These are phyloP conservation scores for Arctium minus DNA, from an alignment of 129 eudicot species.

Conservation along the genomic window DNA sequence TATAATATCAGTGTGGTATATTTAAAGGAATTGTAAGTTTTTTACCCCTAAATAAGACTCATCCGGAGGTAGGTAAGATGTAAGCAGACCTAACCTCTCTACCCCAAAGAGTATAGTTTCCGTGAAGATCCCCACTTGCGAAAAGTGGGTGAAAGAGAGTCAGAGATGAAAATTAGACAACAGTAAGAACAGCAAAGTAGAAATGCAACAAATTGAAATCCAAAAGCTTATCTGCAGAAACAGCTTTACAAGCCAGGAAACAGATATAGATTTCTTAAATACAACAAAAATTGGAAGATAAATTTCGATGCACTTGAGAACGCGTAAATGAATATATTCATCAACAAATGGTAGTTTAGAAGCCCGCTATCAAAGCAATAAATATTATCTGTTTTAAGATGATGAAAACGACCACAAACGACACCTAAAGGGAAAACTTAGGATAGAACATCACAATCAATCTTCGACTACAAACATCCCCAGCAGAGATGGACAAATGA, in stretches of 20 bases:
- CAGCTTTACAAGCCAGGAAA: neutral
- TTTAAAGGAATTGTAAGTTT: no score
- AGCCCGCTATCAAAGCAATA: neutral
- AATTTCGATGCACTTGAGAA: neutral
- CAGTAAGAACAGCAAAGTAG: neutral
- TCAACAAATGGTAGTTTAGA: conserved; percentile 5
- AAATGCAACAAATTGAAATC: no score
- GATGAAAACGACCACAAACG: neutral
- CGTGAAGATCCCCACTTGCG: no score
- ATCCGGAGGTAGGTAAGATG: no score
- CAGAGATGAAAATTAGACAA: no score
- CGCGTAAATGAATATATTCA: neutral
- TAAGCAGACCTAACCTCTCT: no score
- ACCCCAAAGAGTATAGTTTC: no score
- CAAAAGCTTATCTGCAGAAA: no score
- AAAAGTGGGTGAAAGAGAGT: no score
- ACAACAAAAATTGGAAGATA: neutral
- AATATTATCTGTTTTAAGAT: neutral
- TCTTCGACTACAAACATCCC: conserved; percentile 3
- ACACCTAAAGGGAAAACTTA: neutral
- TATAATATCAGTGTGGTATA: no score
- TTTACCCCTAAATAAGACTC: no score
- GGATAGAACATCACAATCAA: neutral
- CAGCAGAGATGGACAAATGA: neutral
- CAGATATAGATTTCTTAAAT: neutral